phyloP scores from a whole-genome alignment of 1,284 basidiomycete genomes.

The Sanghuangporus baumii region DNA sequence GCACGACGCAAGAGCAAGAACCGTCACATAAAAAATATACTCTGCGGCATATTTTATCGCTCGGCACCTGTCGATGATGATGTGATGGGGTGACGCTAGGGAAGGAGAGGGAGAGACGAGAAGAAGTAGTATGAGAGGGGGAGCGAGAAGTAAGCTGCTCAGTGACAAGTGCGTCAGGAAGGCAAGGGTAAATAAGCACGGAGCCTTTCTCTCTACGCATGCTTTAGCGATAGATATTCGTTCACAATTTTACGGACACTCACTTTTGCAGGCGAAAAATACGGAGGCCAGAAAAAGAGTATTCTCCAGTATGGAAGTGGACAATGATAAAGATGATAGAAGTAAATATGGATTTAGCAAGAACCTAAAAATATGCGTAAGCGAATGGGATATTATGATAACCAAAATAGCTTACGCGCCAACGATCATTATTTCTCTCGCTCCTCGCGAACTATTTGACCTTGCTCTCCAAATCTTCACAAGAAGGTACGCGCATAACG shows the following conservation, averaged over 20 bases:
- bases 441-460: slow-evolving; percentile 39
- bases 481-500: slow-evolving; percentile 60
- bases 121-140: slow-evolving; percentile 64
- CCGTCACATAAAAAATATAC: slow-evolving; percentile 44
- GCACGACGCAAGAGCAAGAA: slow-evolving; percentile 45
- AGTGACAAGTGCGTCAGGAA: slow-evolving; percentile 66
- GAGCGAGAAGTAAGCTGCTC: slow-evolving; percentile 64
- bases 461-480: slow-evolving; percentile 62
- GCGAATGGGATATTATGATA: background rate
- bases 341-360: slow-evolving; percentile 87
- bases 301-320: slow-evolving; percentile 79
- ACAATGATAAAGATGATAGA: slow-evolving; percentile 72
- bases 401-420: slow-evolving; percentile 46
- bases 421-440: slow-evolving; percentile 53
- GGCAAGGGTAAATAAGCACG: slow-evolving; percentile 61
- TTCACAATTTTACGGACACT: slow-evolving; percentile 13
- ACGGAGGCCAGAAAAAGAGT: slow-evolving; percentile 60
- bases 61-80: slow-evolving; percentile 33
- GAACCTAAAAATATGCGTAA: slow-evolving; percentile 45
- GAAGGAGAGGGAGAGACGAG: slow-evolving; percentile 54
- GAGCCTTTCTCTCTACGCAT: slow-evolving; percentile 44
- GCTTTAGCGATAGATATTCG: background rate
- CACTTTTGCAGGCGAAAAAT: slow-evolving; percentile 70
- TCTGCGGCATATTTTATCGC: slow-evolving; percentile 38
- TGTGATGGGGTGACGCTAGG: slow-evolving; percentile 53